Evolutionary conservation across 495 filamentous ascomycete species (phyloP).

Genomic region (Penicillium alfredii): DNA sequence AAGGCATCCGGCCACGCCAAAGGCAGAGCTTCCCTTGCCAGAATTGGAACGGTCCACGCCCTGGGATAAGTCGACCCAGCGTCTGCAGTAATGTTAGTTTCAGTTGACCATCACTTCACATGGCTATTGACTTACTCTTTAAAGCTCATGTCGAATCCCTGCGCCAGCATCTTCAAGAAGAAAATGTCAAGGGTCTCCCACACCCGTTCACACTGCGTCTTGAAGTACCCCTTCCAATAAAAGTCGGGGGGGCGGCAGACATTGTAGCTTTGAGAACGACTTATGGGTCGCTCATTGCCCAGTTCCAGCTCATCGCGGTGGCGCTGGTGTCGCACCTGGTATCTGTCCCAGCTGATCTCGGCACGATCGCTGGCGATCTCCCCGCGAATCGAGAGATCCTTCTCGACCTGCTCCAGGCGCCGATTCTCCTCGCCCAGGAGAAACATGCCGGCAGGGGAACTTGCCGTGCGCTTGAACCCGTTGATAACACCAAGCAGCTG

Average conservation of each 20-base stretch:
- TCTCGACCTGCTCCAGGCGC: slow-evolving; percentile 45
- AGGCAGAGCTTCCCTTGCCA: slow-evolving; percentile 35
- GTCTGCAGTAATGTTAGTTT: slow-evolving; percentile 25
- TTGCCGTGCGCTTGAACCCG: slow-evolving; percentile 55
- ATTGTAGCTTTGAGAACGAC: slow-evolving; percentile 48
- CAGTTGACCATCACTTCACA: neutral
- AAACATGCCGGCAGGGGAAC: slow-evolving; percentile 58
- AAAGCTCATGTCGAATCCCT: slow-evolving; percentile 53
- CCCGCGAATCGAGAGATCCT: slow-evolving; percentile 26
- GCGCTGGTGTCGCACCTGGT: slow-evolving; percentile 50
- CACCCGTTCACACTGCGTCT: slow-evolving; percentile 49
- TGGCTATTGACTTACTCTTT: slow-evolving; percentile 49
- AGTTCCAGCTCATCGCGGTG: slow-evolving; percentile 42
- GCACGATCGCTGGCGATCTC: slow-evolving; percentile 7
- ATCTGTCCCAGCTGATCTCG: slow-evolving; percentile 49
- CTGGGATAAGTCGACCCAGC: slow-evolving; percentile 66
- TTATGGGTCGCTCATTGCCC: slow-evolving; percentile 50
- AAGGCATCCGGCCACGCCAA: slow-evolving; percentile 62
- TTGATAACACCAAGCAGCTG: too few relatives aligned
- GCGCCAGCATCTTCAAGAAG: slow-evolving; percentile 39
- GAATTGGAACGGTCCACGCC: slow-evolving; percentile 63
- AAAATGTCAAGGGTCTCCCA: slow-evolving; percentile 65
- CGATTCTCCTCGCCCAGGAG: slow-evolving; percentile 54
- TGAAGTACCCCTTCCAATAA: slow-evolving; percentile 45
- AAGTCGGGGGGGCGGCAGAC: slow-evolving; percentile 48